Base-by-base conservation (phyloP, 192 early-diverging fungal genomes). In the Martensiomyces pterosporus region DNA sequence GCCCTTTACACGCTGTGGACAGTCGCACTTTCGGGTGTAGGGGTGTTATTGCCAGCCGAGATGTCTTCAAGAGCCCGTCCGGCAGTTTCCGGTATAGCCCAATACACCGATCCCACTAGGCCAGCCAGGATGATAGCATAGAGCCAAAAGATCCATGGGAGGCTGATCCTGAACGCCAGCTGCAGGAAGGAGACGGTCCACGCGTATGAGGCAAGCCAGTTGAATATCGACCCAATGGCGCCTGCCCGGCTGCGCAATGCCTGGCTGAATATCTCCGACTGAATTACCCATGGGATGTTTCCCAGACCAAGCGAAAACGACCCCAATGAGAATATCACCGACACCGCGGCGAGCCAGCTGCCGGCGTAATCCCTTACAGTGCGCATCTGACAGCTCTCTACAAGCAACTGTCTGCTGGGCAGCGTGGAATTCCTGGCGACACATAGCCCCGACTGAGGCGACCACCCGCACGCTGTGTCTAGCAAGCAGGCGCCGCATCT, bases 281-380 rank as follows among this genome's bases (percentile, higher is more conserved):
- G 60, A 17, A 63, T 63, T 3, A 63, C 43, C 60, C 60, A 63
- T 4, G 60, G 60, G 19, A 63, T 55, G 36, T 43, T 63, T 14
- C 52, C 60, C 2, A 63, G 52, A 18, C 60, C 60, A 8, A 63
- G 37, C n/a, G 47, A 17, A 35, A 63, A 55, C 26, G 52, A 23
- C 2, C 60, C 60, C 14, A 55, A 39, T 1, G 52, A 55, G 21
- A 63, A 35, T 27, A 63, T 55, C 21, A 63, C 33, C 23, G 60
- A 55, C 6, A 32, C 24, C 40, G 55, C 52, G 0, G 52, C 60
- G n/a, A 63, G n/a, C 60, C 60, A 63, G 34, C 60, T 50, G 4
- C 60, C 47, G 1, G 44, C 45, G 8, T 34, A 41, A 2, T 54
- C 47, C 0, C 42, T 21, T 4, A 36, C 18, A 3, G 52, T 49